Percentiles rank a stretch among this genome's conserved stretches.
Conservation (phyloP, 805 yeast species). For the Cyberlindnera misumaiensis region DNA sequence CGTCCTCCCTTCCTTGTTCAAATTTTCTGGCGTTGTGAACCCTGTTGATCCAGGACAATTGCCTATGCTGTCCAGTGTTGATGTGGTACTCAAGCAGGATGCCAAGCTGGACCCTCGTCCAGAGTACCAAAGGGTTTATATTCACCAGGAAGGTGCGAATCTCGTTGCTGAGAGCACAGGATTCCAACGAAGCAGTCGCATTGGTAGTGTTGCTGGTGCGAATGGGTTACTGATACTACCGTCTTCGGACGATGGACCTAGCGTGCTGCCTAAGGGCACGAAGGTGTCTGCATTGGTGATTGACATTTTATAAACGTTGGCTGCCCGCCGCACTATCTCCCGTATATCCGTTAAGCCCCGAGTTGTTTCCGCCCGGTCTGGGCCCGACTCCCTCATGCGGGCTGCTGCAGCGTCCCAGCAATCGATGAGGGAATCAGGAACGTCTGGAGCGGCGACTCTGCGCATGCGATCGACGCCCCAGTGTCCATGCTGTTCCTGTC, state of each 20-base stretch:
- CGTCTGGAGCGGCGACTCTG: too few species aligned
- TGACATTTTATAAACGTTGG: constrained; percentile 13
- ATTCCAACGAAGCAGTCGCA: constrained; percentile 43
- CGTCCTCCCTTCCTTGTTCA: constrained; percentile 38
- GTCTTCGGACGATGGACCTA: constrained; percentile 16
- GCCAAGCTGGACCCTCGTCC: constrained; percentile 41
- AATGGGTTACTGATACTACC: constrained; percentile 42
- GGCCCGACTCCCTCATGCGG: not conserved
- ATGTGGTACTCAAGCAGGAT: constrained; percentile 27
- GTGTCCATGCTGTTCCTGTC: too few species aligned
- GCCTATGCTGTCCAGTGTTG: constrained; percentile 27
- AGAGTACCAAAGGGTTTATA: constrained; percentile 41
- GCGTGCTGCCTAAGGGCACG: constrained; percentile 16
- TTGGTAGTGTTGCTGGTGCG: constrained; percentile 40
- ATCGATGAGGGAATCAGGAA: too few species aligned
- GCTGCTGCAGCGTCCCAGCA: too few species aligned
- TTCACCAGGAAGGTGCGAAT: constrained; percentile 24
- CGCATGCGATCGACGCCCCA: too few species aligned
- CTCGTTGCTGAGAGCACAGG: constrained; percentile 40
- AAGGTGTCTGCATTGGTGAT: constrained; percentile 24
- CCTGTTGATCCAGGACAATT: constrained; percentile 7
- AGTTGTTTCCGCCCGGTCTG: not conserved
- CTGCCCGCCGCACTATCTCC: not conserved
- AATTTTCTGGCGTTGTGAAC: constrained; percentile 28
- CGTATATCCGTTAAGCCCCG: constrained; percentile 2